A percentile compares a stretch with the other conserved stretches of the same genome.
phyloP scores from a whole-genome alignment of 768 basidiomycete species.

The Xerocomellus intermedius region DNA sequence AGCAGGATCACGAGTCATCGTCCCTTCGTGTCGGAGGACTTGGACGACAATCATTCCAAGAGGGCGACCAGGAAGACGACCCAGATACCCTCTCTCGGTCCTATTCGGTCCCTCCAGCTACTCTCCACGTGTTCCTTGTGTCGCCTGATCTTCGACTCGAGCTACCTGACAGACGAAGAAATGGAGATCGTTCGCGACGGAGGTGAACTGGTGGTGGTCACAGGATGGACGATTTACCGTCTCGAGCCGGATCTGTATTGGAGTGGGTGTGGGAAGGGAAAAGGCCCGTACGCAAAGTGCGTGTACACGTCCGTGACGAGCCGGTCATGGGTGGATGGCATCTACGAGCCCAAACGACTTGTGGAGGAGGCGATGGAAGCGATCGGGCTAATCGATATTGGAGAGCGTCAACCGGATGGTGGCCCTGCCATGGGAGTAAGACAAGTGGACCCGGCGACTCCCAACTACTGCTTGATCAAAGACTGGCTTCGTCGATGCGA shows the following conservation, averaged over 20 bases:
- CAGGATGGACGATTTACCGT: background rate
- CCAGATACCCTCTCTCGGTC: slow-evolving; percentile 1
- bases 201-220: background rate
- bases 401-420: background rate
- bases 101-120: background rate
- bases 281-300: slow-evolving; percentile 9
- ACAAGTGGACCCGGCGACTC: background rate
- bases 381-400: background rate
- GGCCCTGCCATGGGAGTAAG: slow-evolving; percentile 1
- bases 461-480: slow-evolving; percentile 4
- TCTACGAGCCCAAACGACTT: background rate
- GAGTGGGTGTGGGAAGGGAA: background rate
- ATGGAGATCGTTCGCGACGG: background rate
- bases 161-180: background rate
- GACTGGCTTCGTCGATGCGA: slow-evolving; percentile 8
- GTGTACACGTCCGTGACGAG: slow-evolving; percentile 1
- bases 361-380: slow-evolving; percentile 5
- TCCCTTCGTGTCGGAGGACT: slow-evolving; percentile 2
- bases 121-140: slow-evolving; percentile 12
- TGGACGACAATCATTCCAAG: background rate
- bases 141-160: slow-evolving; percentile 13
- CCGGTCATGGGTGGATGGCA: background rate
- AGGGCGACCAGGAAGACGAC: background rate
- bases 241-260: background rate
- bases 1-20: background rate